phyloP scores from a whole-genome alignment of 1,284 basidiomycete genomes.

The Boletus semigastroideus region DNA sequence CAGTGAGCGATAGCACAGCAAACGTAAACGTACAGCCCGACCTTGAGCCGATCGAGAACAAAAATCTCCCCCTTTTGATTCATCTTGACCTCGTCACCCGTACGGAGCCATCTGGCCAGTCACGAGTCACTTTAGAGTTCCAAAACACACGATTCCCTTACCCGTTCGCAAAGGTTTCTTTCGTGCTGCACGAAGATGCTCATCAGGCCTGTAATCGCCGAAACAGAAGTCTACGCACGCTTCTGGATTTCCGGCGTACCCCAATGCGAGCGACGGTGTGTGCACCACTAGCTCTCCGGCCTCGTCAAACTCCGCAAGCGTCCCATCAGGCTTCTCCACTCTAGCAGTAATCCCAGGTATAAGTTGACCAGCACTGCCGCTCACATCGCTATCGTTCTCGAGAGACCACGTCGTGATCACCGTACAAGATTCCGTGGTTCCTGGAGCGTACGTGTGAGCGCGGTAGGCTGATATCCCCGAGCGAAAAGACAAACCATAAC shows the following conservation, averaged over 20 bases:
- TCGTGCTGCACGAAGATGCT: conserved; percentile 38
- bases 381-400: conserved; percentile 45
- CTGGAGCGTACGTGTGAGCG: conserved; percentile 13
- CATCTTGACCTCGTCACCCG: conserved; percentile 68
- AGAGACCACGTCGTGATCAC: conserved; percentile 34
- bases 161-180: conserved; percentile 57
- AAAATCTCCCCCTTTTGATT: conserved; percentile 57
- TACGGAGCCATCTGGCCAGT: conserved; percentile 62
- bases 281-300: conserved; percentile 64
- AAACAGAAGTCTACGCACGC: conserved; percentile 48
- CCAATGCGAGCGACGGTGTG: conserved; percentile 58
- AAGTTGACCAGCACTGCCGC: conserved; percentile 59
- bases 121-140: conserved; percentile 20
- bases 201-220: neutral
- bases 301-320: conserved; percentile 58
- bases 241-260: conserved; percentile 57
- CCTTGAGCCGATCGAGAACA: conserved; percentile 71
- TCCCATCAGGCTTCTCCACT: conserved; percentile 62
- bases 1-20: neutral
- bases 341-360: conserved; percentile 53
- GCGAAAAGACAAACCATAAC: conserved; percentile 43
- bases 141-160: conserved; percentile 15
- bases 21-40: conserved; percentile 17
- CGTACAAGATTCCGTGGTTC: conserved; percentile 47
- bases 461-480: neutral